These are phyloP conservation scores for Collariella sp. DNA, from an alignment of 495 filamentous ascomycete species.

Conservation along the genomic window DNA sequence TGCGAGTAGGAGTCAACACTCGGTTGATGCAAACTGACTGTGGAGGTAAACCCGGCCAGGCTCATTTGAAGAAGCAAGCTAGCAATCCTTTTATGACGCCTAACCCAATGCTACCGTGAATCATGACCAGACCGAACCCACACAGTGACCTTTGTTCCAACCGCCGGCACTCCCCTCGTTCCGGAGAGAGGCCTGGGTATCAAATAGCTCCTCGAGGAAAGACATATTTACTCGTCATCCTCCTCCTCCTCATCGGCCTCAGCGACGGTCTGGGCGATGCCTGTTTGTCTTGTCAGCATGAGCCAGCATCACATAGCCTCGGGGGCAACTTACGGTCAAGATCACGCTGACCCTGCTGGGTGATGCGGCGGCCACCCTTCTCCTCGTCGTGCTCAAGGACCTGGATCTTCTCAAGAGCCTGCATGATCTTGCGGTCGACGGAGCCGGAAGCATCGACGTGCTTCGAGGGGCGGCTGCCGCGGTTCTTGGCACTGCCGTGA, in stretches of 20 bases:
- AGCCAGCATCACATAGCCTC: background rate
- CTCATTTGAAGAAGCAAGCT: conserved; percentile 26
- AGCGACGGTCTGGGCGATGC: conserved; percentile 65
- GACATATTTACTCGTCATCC: conserved; percentile 47
- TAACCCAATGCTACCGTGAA: conserved; percentile 34
- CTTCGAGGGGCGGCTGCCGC: conserved; percentile 79
- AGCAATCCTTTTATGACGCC: conserved; percentile 33
- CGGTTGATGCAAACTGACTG: conserved; percentile 2
- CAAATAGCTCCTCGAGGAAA: background rate
- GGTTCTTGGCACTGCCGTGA: conserved; percentile 95
- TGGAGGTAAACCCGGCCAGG: conserved; percentile 11
- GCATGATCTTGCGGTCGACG: conserved; percentile 93
- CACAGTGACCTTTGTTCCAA: conserved; percentile 11
- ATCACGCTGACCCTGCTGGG: conserved; percentile 95
- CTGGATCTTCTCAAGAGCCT: conserved; percentile 97
- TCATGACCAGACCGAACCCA: conserved; percentile 23
- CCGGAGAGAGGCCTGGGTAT: background rate
- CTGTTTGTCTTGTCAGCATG: conserved; percentile 18
- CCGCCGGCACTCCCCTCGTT: background rate
- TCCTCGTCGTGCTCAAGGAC: conserved; percentile 94
- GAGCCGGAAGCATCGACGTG: conserved; percentile 92
- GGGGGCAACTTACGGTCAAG: conserved; percentile 64
- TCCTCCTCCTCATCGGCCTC: conserved; percentile 61
- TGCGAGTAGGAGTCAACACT: background rate
- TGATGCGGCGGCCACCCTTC: conserved; percentile 93